phyloP scores from a whole-genome alignment of 2,329 filamentous ascomycete species.

The Endothia cerciana region DNA sequence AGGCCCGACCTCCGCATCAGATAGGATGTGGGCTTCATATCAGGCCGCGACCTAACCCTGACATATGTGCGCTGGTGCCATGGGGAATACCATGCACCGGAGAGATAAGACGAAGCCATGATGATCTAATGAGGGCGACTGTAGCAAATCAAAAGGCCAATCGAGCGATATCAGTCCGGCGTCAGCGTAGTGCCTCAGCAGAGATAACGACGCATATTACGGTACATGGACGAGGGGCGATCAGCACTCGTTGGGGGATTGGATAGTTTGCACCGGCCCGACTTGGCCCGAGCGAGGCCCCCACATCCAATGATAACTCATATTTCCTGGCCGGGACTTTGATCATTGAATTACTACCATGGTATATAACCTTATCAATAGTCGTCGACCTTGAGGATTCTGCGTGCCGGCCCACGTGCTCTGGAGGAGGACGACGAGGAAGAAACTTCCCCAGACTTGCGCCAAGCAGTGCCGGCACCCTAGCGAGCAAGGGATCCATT shows the following conservation, averaged over 20 bases:
- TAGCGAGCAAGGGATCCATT: constrained; percentile 6
- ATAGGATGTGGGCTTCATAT: background rate
- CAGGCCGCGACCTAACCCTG: background rate
- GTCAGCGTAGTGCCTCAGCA: background rate
- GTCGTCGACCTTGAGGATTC: no score
- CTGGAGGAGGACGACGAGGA: background rate
- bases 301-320: background rate
- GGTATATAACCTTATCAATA: background rate
- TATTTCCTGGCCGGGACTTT: background rate
- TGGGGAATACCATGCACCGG: background rate
- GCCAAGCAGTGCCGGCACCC: background rate
- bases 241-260: background rate
- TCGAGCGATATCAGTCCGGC: background rate
- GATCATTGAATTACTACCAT: background rate
- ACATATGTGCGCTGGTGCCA: background rate
- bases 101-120: constrained; percentile 7
- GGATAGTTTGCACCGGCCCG: background rate
- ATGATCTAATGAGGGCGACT: constrained; percentile 7
- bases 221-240: background rate
- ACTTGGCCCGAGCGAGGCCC: background rate
- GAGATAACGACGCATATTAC: constrained; percentile 5
- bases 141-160: constrained; percentile 7
- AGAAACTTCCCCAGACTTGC: background rate
- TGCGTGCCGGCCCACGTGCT: background rate
- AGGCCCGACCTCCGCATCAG: background rate